These are phyloP conservation scores for Talaromyces stipitatus DNA, from an alignment of 495 filamentous ascomycete genomes.

Conservation along the genomic window DNA sequence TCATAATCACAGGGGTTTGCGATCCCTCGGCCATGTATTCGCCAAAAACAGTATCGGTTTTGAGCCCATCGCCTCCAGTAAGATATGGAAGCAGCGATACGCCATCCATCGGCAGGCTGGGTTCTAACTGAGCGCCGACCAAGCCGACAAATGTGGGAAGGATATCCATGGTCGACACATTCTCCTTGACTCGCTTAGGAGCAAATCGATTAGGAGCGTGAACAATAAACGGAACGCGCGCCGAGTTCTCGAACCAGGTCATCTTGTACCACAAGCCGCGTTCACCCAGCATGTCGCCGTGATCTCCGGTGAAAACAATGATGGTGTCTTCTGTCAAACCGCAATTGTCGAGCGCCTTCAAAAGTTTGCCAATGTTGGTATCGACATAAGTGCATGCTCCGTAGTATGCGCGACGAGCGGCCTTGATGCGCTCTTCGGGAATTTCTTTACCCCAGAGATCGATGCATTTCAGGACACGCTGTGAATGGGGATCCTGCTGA, in stretches of 20 bases:
- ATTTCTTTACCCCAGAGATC: conserved; percentile 72
- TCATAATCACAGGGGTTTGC: conserved; percentile 83
- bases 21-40: conserved; percentile 90
- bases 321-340: conserved; percentile 74
- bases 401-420: conserved; percentile 78
- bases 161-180: conserved; percentile 80
- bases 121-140: conserved; percentile 55
- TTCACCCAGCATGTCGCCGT: conserved; percentile 91
- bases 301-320: conserved; percentile 79
- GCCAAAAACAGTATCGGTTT: conserved; percentile 69
- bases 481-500: conserved; percentile 73
- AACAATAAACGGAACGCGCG: conserved; percentile 73
- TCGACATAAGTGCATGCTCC: conserved; percentile 86
- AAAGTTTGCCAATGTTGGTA: conserved; percentile 72
- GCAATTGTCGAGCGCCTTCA: conserved; percentile 64
- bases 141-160: conserved; percentile 77
- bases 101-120: conserved; percentile 68
- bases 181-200: conserved; percentile 61
- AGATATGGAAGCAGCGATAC: conserved; percentile 65
- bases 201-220: conserved; percentile 60
- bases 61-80: conserved; percentile 42
- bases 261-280: conserved; percentile 92
- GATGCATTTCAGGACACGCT: conserved; percentile 71
- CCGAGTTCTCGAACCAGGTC: conserved; percentile 79
- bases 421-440: conserved; percentile 68